A percentile compares a stretch with the other conserved stretches of the same genome.
Conservation (phyloP, 2,329 filamentous ascomycete genomes). For the Ilyonectria sp. region DNA sequence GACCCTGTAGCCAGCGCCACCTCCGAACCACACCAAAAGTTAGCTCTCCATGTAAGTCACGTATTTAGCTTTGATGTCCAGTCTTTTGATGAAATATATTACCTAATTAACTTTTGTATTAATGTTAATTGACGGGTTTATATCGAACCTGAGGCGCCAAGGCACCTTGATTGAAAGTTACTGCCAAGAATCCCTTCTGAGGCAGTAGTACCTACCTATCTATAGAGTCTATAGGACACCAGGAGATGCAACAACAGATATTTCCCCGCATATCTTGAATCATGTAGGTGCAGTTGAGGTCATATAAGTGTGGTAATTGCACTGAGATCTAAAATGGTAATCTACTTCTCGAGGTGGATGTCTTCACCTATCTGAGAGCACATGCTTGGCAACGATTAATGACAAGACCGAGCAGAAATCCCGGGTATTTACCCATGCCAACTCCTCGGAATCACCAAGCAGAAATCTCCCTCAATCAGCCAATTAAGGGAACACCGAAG, state of each 20-base stretch:
- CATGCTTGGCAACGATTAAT: not conserved
- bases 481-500: not conserved
- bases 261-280: not conserved
- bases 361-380: not conserved
- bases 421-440: not conserved
- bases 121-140: not conserved
- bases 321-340: too few relatives aligned
- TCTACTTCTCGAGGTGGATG: not conserved
- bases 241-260: not conserved
- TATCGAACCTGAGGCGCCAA: not conserved
- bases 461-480: not conserved
- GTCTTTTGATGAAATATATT: not conserved
- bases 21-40: not conserved
- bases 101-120: not conserved
- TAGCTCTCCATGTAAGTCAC: too few relatives aligned
- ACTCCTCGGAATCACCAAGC: not conserved
- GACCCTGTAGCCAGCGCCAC: slow-evolving; percentile 14
- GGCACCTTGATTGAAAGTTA: not conserved
- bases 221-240: not conserved
- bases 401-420: not conserved
- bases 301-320: too few relatives aligned
- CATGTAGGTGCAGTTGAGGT: not conserved
- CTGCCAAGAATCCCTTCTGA: not conserved
- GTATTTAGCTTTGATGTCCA: not conserved
- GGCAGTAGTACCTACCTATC: not conserved